These are phyloP conservation scores for Globisporangium alternatum DNA, from an alignment of 352 stramenopile species.

Conservation along the genomic window DNA sequence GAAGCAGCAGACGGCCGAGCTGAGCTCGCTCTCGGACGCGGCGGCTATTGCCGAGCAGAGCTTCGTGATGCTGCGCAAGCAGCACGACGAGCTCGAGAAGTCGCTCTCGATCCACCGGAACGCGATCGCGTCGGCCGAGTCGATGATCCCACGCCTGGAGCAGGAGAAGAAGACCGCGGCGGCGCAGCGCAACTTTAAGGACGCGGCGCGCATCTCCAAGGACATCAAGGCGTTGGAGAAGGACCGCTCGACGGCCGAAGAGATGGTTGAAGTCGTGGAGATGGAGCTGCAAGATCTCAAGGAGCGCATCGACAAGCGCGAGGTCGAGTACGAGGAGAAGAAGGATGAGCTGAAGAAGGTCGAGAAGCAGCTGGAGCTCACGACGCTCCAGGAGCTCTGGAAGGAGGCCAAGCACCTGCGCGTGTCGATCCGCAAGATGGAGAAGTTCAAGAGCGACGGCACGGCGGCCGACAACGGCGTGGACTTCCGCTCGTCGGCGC, in stretches of 20 bases:
- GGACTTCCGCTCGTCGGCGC: slow-evolving; percentile 61
- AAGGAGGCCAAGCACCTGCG: slow-evolving; percentile 69
- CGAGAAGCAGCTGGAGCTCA: slow-evolving; percentile 73
- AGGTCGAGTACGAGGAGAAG: slow-evolving; percentile 71
- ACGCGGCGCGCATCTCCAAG: slow-evolving; percentile 80
- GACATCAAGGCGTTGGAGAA: slow-evolving; percentile 87
- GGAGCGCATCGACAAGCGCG: slow-evolving; percentile 67
- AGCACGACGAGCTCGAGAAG: slow-evolving; percentile 76
- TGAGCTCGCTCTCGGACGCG: slow-evolving; percentile 65
- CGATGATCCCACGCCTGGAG: slow-evolving; percentile 76
- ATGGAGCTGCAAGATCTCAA: slow-evolving; percentile 82
- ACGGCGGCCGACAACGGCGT: slow-evolving; percentile 49
- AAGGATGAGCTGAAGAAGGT: slow-evolving; percentile 71
- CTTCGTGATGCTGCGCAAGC: slow-evolving; percentile 66
- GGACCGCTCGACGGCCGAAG: slow-evolving; percentile 70
- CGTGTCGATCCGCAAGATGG: slow-evolving; percentile 56
- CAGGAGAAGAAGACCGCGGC: slow-evolving; percentile 79
- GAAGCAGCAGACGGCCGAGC: slow-evolving; percentile 70
- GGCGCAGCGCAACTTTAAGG: slow-evolving; percentile 84
- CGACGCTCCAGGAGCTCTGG: slow-evolving; percentile 67
- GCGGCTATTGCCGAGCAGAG: slow-evolving; percentile 73
- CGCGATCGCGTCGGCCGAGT: slow-evolving; percentile 73
- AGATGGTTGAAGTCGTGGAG: slow-evolving; percentile 79
- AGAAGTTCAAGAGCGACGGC: slow-evolving; percentile 66
- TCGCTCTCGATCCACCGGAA: slow-evolving; percentile 73